Evolutionary conservation across 352 stramenopile genomes (phyloP).

Genomic region (Globisporangium uncinulatum): DNA sequence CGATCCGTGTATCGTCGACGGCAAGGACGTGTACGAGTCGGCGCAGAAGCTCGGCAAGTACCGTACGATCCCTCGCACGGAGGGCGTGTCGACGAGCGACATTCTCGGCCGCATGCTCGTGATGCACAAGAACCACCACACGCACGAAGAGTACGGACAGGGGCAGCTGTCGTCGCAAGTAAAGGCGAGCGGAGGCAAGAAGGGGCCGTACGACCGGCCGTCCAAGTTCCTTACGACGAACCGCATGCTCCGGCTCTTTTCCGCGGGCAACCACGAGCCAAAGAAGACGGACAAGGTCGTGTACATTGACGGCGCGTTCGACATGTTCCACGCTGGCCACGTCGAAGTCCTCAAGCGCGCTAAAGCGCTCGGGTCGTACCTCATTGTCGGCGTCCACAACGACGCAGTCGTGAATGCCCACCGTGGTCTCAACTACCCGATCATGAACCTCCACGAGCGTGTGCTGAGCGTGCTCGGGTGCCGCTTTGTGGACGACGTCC

Average conservation of each 20-base stretch:
- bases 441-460: slow-evolving; percentile 99
- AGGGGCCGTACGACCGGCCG: slow-evolving; percentile 53
- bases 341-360: slow-evolving; percentile 94
- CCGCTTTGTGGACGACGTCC: slow-evolving; percentile 96
- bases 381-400: slow-evolving; percentile 97
- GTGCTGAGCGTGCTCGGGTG: slow-evolving; percentile 95
- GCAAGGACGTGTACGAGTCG: slow-evolving; percentile 97
- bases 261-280: slow-evolving; percentile 85
- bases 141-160: slow-evolving; percentile 71
- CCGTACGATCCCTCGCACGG: slow-evolving; percentile 93
- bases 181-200: slow-evolving; percentile 23
- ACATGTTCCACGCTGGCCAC: slow-evolving; percentile 99
- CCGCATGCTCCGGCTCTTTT: slow-evolving; percentile 92
- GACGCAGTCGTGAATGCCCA: slow-evolving; percentile 90
- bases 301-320: slow-evolving; percentile 98
- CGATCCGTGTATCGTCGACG: slow-evolving; percentile 98
- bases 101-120: slow-evolving; percentile 98
- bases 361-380: slow-evolving; percentile 91
- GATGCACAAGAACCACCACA: slow-evolving; percentile 93
- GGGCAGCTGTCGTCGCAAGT: slow-evolving; percentile 76
- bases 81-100: slow-evolving; percentile 97
- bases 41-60: slow-evolving; percentile 96
- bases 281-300: slow-evolving; percentile 90
- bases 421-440: slow-evolving; percentile 91
- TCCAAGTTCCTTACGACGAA: slow-evolving; percentile 96